Base-by-base conservation (phyloP, 176 grass and related monocot genomes). In the Carex littledalei region DNA sequence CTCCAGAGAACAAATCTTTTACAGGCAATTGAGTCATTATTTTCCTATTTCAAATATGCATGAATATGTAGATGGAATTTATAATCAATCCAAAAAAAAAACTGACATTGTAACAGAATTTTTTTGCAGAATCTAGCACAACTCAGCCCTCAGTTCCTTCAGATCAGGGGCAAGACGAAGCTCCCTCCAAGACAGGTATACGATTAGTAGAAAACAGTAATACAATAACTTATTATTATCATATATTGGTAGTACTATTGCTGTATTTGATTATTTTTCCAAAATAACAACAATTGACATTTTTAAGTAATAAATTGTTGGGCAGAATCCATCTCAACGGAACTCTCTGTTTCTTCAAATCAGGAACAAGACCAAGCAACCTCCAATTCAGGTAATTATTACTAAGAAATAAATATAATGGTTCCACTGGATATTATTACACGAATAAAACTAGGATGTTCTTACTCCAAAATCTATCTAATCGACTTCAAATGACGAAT, bases 1-100 rank as follows among this genome's bases (percentile, higher is more conserved):
- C 81, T 12, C 43, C 31, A 68, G 43, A 83, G 63, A 83, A 22
- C 62, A 83, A 83, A 5, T 66, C 39, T 65, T 83, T 54, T 31
- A 17, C 62, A 67, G 81, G 81, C 17, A 53, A 77, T 77, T 78
- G 24, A 50, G 21, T 34, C 41, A 52, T 68, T 68, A 0, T 22
- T 49, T 82, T 50, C 31, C 3, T 74, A 17, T 78, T 78, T 56
- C 73, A 15, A 24, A 24, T 54, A 74, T 74, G 13, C 41, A 74
- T 54, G 3, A 76, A 76, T 31, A 53, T 78, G 20, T 78, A 54
- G 49, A 78, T 34, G 32, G 55, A 55, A 29, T 56, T 56, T 56
- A 24, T 15, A 54, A 29, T 78, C 32, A 3, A 78, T 56, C 50
- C 11, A 6, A 45, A 10, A 50, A 3, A 16, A 56, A 18, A 16